Conservation (phyloP, 352 stramenopile species). For the Phytopythium helicoides region DNA sequence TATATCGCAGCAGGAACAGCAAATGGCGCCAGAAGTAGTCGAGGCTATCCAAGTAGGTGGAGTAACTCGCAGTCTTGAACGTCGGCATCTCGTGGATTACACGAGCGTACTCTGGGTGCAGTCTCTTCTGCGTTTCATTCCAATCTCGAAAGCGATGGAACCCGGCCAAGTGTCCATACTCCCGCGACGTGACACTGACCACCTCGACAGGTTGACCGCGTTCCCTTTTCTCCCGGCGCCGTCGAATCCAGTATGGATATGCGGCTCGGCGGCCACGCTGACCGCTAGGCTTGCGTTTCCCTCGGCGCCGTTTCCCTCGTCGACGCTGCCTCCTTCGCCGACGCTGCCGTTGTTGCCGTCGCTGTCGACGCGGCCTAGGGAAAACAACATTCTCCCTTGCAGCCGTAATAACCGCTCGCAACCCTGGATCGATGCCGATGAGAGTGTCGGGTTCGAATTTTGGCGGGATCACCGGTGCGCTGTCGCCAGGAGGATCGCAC, state of each 20-base stretch:
- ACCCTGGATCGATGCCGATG: constrained; percentile 3
- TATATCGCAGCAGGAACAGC: constrained; percentile 8
- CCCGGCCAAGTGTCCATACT: constrained; percentile 11
- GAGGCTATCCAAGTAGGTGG: constrained; percentile 6
- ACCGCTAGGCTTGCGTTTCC: not conserved
- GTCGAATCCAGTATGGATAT: too few relatives aligned
- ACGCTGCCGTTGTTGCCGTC: too few relatives aligned
- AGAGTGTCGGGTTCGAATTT: not conserved
- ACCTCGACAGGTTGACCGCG: not conserved
- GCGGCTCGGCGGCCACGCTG: not conserved
- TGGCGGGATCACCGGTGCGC: not conserved
- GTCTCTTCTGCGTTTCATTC: not conserved
- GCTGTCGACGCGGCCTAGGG: too few relatives aligned
- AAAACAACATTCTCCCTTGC: not conserved
- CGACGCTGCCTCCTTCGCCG: not conserved
- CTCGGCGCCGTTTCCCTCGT: not conserved
- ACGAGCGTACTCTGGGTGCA: not conserved
- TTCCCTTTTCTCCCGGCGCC: too few relatives aligned
- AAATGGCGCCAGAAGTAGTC: constrained; percentile 9
- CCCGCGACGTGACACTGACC: not conserved
- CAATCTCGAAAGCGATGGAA: constrained; percentile 1
- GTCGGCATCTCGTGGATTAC: constrained; percentile 12
- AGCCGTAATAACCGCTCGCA: constrained; percentile 1
- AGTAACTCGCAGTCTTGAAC: constrained; percentile 14
- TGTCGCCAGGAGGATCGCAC: not conserved